Conservation (phyloP, 441 rosid species). For the Brassica hybrid region DNA sequence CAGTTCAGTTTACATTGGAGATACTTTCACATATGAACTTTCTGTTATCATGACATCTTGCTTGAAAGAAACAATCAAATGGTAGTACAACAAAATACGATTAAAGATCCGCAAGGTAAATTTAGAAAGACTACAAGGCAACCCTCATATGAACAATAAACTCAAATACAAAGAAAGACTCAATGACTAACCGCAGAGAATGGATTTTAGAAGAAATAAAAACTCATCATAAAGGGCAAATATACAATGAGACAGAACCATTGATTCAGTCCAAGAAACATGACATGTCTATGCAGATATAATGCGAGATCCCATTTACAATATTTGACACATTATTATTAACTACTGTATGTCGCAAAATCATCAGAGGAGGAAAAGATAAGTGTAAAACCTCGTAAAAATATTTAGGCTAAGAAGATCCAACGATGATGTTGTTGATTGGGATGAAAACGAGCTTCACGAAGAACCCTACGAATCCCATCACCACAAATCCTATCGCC, state of each 20-base stretch:
- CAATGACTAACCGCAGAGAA: too few relatives aligned
- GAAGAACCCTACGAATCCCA: slow-evolving; percentile 91
- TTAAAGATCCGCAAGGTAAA: too few relatives aligned
- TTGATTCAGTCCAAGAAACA: neutral
- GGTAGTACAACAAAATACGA: too few relatives aligned
- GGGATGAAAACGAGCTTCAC: slow-evolving; percentile 89
- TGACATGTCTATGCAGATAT: neutral
- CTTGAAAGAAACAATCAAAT: too few relatives aligned
- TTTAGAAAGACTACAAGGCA: too few relatives aligned
- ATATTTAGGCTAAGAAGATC: slow-evolving; percentile 56
- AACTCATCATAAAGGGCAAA: too few relatives aligned
- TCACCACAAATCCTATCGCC: slow-evolving; percentile 86
- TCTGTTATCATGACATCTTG: too few relatives aligned
- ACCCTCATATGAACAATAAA: too few relatives aligned
- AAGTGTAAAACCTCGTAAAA: slow-evolving; percentile 15
- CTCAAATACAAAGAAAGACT: too few relatives aligned
- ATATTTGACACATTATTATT: neutral
- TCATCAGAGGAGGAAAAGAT: neutral
- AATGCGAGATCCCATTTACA: neutral
- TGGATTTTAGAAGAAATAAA: too few relatives aligned
- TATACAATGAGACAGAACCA: neutral
- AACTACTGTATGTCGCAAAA: neutral
- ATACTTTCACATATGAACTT: too few relatives aligned
- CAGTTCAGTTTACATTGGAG: too few relatives aligned
- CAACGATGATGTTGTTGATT: slow-evolving; percentile 87